Base-by-base conservation (phyloP, 2,329 filamentous ascomycete species). In the Fusarium humuli region DNA sequence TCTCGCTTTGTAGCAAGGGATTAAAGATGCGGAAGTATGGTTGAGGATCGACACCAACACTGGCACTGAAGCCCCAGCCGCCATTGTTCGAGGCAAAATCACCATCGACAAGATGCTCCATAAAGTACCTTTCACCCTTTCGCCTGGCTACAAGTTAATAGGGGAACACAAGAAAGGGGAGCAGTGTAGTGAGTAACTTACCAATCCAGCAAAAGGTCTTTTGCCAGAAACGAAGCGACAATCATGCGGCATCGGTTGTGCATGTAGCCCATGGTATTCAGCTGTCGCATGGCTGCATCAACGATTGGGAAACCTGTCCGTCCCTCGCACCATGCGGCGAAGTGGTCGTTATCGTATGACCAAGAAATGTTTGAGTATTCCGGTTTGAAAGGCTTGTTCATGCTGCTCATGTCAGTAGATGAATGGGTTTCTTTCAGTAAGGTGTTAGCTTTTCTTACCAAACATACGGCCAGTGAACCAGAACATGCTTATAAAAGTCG, bases 1-100 rank as follows among this genome's bases (percentile, higher is more conserved):
- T 94, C 83, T 96, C 92, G 72, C 91, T 93, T 82, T 97, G 94
- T 20, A 93, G 81, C 46, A 94, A 78, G 1, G 94, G 94, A 74
- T 97, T 97, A 81, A 97, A 97, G 54, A 97, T 92, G 9, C 94
- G 87, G 69, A 97, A 97, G 77, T 97, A 97, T 0, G 94, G 94
- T 79, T 97, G 92, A 2, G 93, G 92, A 78, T 97, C 93, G 9
- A 94, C 92, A 2, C 93, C 92, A 0, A 90, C 90, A 20, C 85
- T 88, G 7, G 91, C 89, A 25, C 85, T 80, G 67, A 83, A 83
- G 1, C 81, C 87, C 86, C 86, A 88, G 6, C 87, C 87, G 29
- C 86, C 85, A 67, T 92, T 94, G 78, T 95, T 95, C 61, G 88
- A 91, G 0, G 91, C 91, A 76, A 94, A 93, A 76, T 94, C 92